Evolutionary conservation across 257 asterid species (phyloP), one percentile per base, ranked within the genome.

Genomic region (Agastache rugosa): DNA sequence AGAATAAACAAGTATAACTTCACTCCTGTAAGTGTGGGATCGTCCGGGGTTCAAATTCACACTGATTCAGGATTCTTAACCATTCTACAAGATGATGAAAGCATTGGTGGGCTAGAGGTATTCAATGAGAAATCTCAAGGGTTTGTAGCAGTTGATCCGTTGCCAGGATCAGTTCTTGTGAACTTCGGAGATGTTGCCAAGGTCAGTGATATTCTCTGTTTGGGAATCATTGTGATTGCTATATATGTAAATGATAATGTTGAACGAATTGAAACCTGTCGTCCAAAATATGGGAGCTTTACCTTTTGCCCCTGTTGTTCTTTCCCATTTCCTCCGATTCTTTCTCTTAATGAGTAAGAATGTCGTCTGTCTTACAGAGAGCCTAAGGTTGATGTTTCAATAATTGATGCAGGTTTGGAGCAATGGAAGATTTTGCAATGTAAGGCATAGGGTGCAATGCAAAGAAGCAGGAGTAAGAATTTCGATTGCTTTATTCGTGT

Each of bases 81-180:
- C 2, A 64, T 87, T n/a, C 45, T 87, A 17, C 90, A 80, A 8
- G 92, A 87, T 69, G 92, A 87, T 71, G 87, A 87, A n/a, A 15
- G 14, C 10, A 80, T 85, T 7, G 77, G 77, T 63, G 90, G 90
- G 0, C 65, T 87, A 27, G 90, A 87, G 78, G 78, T 67, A 4
- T 74, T 81, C 19, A 67, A 85, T 54, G 73, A 77, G 27, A 37
- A 25, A 8, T 78, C 82, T 11, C 85, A 83, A 1, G 78, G 77
- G n/a, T 69, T 80, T 3, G 59, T 87, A 27, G 67, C 90, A 0
- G 78, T 85, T 3, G 81, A 83, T 71, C 82, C 85, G 1, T 25
- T 81, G 2, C 71, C 78, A 0, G 85, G 76, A 39, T 56, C 83
- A 0, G 73, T 83, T 39, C 76, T 80, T 16, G 53, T 80, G 3